A percentile compares a stretch with the other conserved stretches of the same genome.
Conservation (phyloP, 2,329 filamentous ascomycete species). For the Pseudopyricularia javanii region DNA sequence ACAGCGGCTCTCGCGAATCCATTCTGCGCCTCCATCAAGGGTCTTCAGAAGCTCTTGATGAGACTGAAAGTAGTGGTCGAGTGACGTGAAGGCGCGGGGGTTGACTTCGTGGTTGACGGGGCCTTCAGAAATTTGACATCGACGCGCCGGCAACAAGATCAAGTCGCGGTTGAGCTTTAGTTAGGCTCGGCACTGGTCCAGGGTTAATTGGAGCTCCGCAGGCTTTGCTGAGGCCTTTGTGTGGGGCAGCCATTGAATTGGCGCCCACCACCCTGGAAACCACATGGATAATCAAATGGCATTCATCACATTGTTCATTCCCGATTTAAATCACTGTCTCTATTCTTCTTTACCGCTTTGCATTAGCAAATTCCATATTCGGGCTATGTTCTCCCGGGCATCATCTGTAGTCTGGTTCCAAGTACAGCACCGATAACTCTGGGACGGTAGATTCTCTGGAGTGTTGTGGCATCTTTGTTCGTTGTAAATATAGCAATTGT, state of each 20-base stretch:
- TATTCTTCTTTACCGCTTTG: no score
- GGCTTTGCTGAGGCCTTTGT: neutral
- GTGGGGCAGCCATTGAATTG: no score
- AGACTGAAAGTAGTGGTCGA: slow-evolving; percentile 6
- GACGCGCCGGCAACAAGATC: neutral
- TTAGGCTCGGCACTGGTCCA: neutral
- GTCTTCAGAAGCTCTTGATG: neutral
- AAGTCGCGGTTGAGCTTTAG: neutral
- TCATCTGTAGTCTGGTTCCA: no score
- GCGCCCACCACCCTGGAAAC: no score
- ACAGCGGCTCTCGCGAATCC: slow-evolving; percentile 48
- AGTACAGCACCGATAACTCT: no score
- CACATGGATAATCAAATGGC: no score
- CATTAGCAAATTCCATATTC: no score
- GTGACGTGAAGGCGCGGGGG: slow-evolving; percentile 11
- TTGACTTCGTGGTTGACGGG: neutral
- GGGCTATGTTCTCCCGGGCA: no score
- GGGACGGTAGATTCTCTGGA: no score
- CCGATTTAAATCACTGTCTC: no score
- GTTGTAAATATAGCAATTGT: neutral
- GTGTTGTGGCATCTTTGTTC: neutral
- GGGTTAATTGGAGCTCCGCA: neutral
- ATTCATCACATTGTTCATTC: no score
- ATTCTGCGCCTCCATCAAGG: slow-evolving; percentile 53
- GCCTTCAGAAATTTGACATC: neutral